Evolutionary conservation across 2,329 filamentous ascomycete genomes (phyloP).

Genomic region (Pseudocercospora pini-densiflorae): DNA sequence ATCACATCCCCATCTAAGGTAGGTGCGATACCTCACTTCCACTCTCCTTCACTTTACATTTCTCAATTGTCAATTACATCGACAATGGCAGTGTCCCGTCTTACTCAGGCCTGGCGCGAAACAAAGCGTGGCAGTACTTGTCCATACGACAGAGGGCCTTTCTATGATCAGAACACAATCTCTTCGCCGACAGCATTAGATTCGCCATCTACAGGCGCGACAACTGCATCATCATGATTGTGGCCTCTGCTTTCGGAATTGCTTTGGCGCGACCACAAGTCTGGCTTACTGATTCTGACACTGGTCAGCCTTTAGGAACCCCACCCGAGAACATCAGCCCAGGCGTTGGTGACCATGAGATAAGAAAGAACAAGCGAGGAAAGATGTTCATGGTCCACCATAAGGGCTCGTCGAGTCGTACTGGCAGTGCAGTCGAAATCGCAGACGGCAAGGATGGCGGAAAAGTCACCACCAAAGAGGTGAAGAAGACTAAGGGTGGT

Average conservation of each 20-base stretch:
- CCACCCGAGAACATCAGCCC: conserved; percentile 17
- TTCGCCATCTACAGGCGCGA: not conserved
- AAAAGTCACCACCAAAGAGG: conserved; percentile 14
- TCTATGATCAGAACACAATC: not conserved
- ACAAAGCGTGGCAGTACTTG: not conserved
- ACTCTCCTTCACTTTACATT: not conserved
- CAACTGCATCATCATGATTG: conserved; percentile 14
- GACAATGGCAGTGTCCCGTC: not conserved
- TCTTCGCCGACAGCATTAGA: not conserved
- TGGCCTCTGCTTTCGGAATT: conserved; percentile 19
- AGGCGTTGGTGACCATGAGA: conserved; percentile 28
- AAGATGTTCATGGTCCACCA: conserved; percentile 34
- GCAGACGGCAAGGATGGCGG: conserved; percentile 17
- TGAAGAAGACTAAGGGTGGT: conserved; percentile 17
- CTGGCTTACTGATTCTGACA: conserved; percentile 37
- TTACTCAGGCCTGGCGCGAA: not conserved
- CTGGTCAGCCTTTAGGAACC: conserved; percentile 32
- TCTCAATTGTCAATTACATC: conserved; percentile 3
- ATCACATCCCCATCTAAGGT: conserved; percentile 14
- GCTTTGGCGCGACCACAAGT: conserved; percentile 22
- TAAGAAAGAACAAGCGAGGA: conserved; percentile 33
- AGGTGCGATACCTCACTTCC: conserved; percentile 3
- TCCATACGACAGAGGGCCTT: not conserved
- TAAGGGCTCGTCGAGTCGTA: conserved; percentile 16
- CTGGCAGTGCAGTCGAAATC: conserved; percentile 9